Conservation (phyloP, 73 alveolate species). For the Paramecium pentaurelia region DNA sequence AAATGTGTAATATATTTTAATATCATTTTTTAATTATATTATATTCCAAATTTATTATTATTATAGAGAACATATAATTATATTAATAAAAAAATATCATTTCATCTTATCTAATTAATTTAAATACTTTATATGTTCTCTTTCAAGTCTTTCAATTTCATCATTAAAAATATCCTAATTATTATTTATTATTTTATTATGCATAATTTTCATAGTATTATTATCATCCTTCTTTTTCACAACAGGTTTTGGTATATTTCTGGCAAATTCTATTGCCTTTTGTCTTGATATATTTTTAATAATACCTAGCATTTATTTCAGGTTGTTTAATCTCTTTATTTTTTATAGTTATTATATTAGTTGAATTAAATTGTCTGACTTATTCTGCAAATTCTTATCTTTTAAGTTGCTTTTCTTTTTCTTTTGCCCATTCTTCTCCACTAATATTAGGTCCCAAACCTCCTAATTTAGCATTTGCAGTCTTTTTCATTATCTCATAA, state of each 20-base stretch:
- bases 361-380: slow-evolving; percentile 53
- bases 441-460: slow-evolving; percentile 96
- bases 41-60: background rate
- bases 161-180: slow-evolving; percentile 24
- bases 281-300: slow-evolving; percentile 55
- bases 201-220: background rate
- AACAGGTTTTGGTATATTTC: slow-evolving; percentile 71
- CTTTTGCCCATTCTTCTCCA: slow-evolving; percentile 91
- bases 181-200: background rate
- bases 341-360: slow-evolving; percentile 1
- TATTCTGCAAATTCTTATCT: slow-evolving; percentile 76
- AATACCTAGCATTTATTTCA: slow-evolving; percentile 50
- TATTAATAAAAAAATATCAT: background rate
- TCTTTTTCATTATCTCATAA: slow-evolving; percentile 78
- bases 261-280: slow-evolving; percentile 76
- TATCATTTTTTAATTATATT: background rate
- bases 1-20: too few species aligned
- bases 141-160: slow-evolving; percentile 22
- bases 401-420: slow-evolving; percentile 73
- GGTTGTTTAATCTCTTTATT: background rate
- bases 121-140: slow-evolving; percentile 25
- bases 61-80: background rate
- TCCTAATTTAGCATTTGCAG: slow-evolving; percentile 79
- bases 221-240: background rate
- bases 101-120: slow-evolving; percentile 36